Conservation (phyloP, 2,329 filamentous ascomycete species). For the Colletotrichum chrysophilum region DNA sequence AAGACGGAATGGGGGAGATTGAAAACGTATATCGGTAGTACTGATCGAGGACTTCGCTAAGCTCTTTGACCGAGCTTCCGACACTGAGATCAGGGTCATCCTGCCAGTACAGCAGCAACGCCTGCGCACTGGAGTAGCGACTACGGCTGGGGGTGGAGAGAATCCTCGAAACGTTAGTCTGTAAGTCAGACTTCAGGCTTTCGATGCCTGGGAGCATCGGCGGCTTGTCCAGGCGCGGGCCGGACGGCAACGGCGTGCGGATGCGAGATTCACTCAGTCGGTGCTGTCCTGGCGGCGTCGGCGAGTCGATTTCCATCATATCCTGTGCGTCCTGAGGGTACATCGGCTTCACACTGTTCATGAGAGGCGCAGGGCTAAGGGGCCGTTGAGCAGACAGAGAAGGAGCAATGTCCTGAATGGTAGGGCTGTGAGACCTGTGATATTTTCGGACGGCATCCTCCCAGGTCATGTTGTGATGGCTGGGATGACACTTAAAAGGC, state of each 20-base stretch:
- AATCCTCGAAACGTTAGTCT: constrained; percentile 53
- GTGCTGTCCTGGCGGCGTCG: constrained; percentile 40
- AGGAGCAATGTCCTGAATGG: constrained; percentile 53
- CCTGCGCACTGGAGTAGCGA: constrained; percentile 59
- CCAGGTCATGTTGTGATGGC: constrained; percentile 66
- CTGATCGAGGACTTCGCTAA: constrained; percentile 55
- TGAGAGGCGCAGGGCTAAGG: constrained; percentile 49
- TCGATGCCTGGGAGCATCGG: constrained; percentile 55
- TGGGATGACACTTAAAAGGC: constrained; percentile 58
- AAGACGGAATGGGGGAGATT: constrained; percentile 54
- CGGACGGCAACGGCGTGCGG: constrained; percentile 61
- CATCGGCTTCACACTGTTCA: constrained; percentile 39
- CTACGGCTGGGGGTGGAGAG: constrained; percentile 54
- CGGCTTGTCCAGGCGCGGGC: constrained; percentile 58
- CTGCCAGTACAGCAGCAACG: constrained; percentile 61
- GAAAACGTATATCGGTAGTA: constrained; percentile 58
- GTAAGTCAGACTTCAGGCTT: constrained; percentile 56
- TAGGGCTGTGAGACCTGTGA: constrained; percentile 55
- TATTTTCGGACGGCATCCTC: constrained; percentile 63
- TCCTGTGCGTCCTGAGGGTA: constrained; percentile 54
- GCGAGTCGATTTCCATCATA: constrained; percentile 64
- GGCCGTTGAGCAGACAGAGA: constrained; percentile 44
- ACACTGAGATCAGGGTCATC: constrained; percentile 51
- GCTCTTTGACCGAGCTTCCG: constrained; percentile 45
- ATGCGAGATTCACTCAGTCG: constrained; percentile 53